Base-by-base conservation (phyloP, 2,329 filamentous ascomycete species). In the Pezicula neosporulosa region DNA sequence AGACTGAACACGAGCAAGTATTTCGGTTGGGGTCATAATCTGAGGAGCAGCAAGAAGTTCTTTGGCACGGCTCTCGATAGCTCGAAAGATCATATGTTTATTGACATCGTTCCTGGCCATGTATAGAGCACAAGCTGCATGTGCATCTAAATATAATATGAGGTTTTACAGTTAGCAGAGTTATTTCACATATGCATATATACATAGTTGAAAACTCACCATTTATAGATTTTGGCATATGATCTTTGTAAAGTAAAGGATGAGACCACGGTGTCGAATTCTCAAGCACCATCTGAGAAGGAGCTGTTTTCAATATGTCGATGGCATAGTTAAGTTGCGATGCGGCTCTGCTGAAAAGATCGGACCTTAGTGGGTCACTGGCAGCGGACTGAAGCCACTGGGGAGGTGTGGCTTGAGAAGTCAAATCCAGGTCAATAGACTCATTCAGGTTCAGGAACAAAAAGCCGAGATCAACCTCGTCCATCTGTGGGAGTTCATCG, bases 101-200 rank as follows among this genome's bases (percentile, higher is more conserved):
- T 83, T 83, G 16, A 61, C 58, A 0, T 68, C 54, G 44, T 76
- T 82, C 55, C 74, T 79, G 9, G 74, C 67, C 41, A 76, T 65
- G 56, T 79, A 80, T 0, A 83, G 63, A 1, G 77, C 77, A 59
- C 79, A 82, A 24, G 74, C 72, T 4, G 78, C 72, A 53, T 77
- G 68, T 0, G 76, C 78, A 55, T 82, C 79, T 80, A 44, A 36
- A n/a, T 36, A 10, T 56, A n/a, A 35, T 7, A 35, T n/a, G n/a
- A 46, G 24, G 36, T 19, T 5, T n/a, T 6, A 8, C 8, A 16
- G n/a, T 41, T 15, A 16, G 19, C 37, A 21, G 24, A 44, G 24
- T 12, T 6, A 27, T 9, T 27, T 44, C 9, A 16, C 10, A 44
- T 13, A 13, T 15, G 10, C 18, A 21, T 13, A 27, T 27, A 6